Evolutionary conservation across 169 alveolate species (phyloP), one percentile per base, ranked within the genome.

Genomic region (Cryptosporidium canis): DNA sequence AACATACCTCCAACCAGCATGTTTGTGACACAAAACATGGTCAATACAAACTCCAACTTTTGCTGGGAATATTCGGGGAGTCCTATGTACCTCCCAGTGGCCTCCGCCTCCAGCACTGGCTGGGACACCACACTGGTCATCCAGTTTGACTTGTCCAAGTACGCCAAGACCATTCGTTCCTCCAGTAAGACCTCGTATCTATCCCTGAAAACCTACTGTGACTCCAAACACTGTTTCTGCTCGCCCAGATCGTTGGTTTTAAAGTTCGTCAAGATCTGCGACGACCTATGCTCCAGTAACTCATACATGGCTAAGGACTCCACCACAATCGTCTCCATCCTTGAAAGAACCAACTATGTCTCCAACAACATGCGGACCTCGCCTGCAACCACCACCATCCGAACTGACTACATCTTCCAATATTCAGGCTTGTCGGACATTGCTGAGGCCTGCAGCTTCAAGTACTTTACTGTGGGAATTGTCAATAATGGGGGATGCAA

Each of bases 1-100:
- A 31, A 51, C 12, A 31, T 70, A n/a, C 29, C 58, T n/a, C 84
- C 84, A 16, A 31, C 68, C 18, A 70, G 84, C 43, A 18, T 48
- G 24, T 70, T 70, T 70, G 84, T 70, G 33, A 70, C 84, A 3
- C 84, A 70, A 31, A 70, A 33, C 16, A 39, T 51, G 66, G 53
- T 70, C 9, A 70, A 70, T 31, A 70, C 68, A 18, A 47, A 44
- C 27, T 51, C 84, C 3, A 70, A 18, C 45, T 70, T 70, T 70
- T 70, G 84, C 35, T 70, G 84, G 84, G 84, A 70, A 51, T 35
- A 70, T 24, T 70, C 84, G 4, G 84, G 67, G 16, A 70, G 3
- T 3, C 0, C 18, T 4, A 70, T 53, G 84, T 70, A 51, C 33
- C 66, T 70, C 33, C 84, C 84, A 24, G 29, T 70, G 9, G 9